A percentile compares a stretch with the other conserved stretches of the same genome.
Evolutionary conservation across 2,329 filamentous ascomycete genomes (phyloP).

Genomic region (Xylaria sp.): DNA sequence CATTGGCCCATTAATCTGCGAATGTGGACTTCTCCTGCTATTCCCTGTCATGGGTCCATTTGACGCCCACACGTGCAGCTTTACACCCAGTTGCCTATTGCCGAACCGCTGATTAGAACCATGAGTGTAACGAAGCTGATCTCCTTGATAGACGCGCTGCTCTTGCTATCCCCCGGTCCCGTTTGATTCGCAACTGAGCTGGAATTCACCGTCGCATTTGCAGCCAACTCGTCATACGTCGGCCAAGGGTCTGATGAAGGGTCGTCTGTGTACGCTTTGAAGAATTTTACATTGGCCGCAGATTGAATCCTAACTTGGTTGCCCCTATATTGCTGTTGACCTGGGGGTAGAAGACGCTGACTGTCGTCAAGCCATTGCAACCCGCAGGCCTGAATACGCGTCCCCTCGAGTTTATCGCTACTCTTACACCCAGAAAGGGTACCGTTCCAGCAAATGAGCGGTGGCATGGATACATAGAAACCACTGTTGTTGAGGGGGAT

Average conservation of each 20-base stretch:
- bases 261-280: neutral
- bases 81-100: constrained; percentile 5
- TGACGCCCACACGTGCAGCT: neutral
- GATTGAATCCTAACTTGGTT: neutral
- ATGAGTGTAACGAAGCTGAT: constrained; percentile 6
- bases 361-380: constrained; percentile 13
- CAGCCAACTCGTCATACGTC: constrained; percentile 18
- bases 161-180: constrained; percentile 5
- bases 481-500: constrained; percentile 1
- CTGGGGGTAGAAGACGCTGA: constrained; percentile 13
- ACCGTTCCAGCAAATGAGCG: constrained; percentile 15
- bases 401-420: constrained; percentile 14
- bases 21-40: too few relatives aligned
- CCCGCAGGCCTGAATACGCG: constrained; percentile 16
- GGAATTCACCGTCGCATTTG: constrained; percentile 21
- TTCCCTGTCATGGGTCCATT: neutral
- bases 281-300: neutral
- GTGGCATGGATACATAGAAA: neutral
- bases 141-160: constrained; percentile 11
- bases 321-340: constrained; percentile 17
- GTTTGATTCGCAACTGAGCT: neutral
- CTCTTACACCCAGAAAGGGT: constrained; percentile 17
- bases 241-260: constrained; percentile 18
- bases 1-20: too few relatives aligned
- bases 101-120: neutral